Percentiles rank a stretch among this genome's conserved stretches.
These are phyloP conservation scores for slime mould (Dictyostelium discoideum) DNA, from an alignment of 78 protist species.

Conservation along the genomic window DNA sequence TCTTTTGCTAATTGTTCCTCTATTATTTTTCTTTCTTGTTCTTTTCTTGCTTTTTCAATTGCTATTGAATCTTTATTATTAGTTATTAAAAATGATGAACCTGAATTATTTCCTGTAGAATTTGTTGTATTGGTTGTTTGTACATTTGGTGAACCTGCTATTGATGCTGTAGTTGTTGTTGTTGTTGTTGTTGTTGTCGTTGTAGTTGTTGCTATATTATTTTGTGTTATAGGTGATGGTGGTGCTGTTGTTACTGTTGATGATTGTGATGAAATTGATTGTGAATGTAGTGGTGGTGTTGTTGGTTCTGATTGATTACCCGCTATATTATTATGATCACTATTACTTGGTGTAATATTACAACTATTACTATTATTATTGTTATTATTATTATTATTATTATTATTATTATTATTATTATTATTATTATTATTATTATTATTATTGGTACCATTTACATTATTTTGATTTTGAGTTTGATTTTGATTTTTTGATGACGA, in stretches of 20 bases:
- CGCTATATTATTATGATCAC: neutral
- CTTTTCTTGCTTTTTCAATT: neutral
- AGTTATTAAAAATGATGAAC: neutral
- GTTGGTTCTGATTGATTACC: neutral
- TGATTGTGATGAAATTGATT: neutral
- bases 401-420: neutral
- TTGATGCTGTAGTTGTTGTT: neutral
- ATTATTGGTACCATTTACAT: neutral
- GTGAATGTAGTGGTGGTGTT: neutral
- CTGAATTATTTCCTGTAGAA: neutral
- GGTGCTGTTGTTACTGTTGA: neutral
- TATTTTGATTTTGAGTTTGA: neutral
- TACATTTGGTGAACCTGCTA: neutral
- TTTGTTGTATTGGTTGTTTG: neutral
- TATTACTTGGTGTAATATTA: neutral
- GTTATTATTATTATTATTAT: neutral
- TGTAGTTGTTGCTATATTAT: neutral
- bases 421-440: neutral
- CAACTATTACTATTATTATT: neutral
- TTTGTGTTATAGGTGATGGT: neutral
- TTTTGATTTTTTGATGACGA: neutral
- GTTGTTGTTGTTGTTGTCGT: neutral
- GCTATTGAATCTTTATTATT: neutral
- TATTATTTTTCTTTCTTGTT: slow-evolving; percentile 8
- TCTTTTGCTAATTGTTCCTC: slow-evolving; percentile 72